Conservation (phyloP, 2,329 filamentous ascomycete genomes). For the Graphilbum fragrans region DNA sequence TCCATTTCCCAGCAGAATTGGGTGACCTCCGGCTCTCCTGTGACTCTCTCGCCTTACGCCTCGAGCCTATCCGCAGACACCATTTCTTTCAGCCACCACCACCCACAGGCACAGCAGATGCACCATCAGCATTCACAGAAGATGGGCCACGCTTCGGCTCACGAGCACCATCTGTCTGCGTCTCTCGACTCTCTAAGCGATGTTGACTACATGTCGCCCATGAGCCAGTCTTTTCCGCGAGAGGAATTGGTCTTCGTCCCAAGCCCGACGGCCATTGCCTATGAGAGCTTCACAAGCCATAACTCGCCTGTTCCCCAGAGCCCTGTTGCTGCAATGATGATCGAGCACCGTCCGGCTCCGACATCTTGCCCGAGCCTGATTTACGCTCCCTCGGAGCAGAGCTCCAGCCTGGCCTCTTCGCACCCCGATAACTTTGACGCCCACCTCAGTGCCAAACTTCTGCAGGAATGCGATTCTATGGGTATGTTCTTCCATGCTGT, state of each 20-base stretch:
- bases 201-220: conserved; percentile 45
- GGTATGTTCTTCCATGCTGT: conserved; percentile 28
- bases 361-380: conserved; percentile 50
- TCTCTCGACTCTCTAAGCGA: conserved; percentile 50
- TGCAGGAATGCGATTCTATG: conserved; percentile 42
- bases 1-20: conserved; percentile 6
- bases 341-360: conserved; percentile 41
- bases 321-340: conserved; percentile 40
- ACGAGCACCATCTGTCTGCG: conserved; percentile 33
- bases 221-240: conserved; percentile 39
- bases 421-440: conserved; percentile 47
- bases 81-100: background rate
- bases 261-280: conserved; percentile 40
- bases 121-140: conserved; percentile 13
- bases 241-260: conserved; percentile 45
- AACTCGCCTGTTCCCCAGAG: conserved; percentile 43
- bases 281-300: conserved; percentile 42
- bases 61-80: conserved; percentile 5
- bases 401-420: conserved; percentile 43
- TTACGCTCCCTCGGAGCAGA: conserved; percentile 47
- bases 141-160: conserved; percentile 25
- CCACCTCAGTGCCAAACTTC: conserved; percentile 38
- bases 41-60: conserved; percentile 6
- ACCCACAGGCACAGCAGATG: background rate
- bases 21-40: background rate